phyloP scores from a whole-genome alignment of 371 early-diverging fungal species.

The Mycotypha africana region DNA sequence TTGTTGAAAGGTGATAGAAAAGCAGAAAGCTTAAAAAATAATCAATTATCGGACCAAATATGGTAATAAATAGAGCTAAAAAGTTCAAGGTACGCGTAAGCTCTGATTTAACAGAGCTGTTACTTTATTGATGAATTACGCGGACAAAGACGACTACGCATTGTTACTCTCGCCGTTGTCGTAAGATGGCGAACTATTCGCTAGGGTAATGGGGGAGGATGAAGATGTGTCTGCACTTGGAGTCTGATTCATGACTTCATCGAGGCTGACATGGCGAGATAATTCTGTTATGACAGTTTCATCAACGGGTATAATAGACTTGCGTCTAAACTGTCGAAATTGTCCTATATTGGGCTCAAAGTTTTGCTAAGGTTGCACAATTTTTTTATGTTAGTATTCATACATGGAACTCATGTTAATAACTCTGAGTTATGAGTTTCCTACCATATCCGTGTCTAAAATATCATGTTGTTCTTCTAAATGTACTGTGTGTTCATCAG shows the following conservation, averaged over 20 bases:
- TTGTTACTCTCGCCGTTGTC: no score
- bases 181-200: constrained; percentile 20
- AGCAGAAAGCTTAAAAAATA: no score
- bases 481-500: constrained; percentile 17
- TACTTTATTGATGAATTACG: no score
- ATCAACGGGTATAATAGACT: constrained; percentile 85
- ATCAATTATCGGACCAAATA: no score
- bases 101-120: no score
- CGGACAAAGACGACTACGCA: no score
- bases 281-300: constrained; percentile 26
- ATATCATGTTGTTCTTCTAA: constrained; percentile 28
- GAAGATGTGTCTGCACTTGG: constrained; percentile 28
- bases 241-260: constrained; percentile 67
- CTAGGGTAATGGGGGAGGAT: no score
- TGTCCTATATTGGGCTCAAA: constrained; percentile 55
- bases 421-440: no score
- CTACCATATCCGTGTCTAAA: constrained; percentile 46
- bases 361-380: constrained; percentile 53
- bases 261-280: constrained; percentile 78
- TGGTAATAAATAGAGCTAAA: no score
- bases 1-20: no score
- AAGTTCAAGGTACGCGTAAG: no score
- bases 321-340: constrained; percentile 79
- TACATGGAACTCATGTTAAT: no score
- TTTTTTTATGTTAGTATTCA: background rate